phyloP scores from a whole-genome alignment of 306 rosid genomes.

The Malus sieversii region DNA sequence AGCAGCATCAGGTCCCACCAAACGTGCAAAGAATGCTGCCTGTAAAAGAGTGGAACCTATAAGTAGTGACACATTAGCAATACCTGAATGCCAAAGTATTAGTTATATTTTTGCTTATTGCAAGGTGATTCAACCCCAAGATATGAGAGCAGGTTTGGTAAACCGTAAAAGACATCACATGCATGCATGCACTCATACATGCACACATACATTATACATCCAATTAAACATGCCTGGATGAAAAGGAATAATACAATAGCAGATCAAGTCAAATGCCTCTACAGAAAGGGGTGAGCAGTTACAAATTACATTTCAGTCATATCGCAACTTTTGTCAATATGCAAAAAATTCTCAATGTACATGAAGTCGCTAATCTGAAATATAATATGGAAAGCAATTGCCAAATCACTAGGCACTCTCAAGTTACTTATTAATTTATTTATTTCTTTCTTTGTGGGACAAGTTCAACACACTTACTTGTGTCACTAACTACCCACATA shows the following conservation, averaged over 20 bases:
- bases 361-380: neutral
- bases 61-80: neutral
- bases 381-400: neutral
- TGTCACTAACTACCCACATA: neutral
- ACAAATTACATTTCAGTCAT: neutral
- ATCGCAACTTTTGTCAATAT: neutral
- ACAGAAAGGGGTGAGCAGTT: neutral
- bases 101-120: neutral
- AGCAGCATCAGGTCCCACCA: constrained; percentile 74
- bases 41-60: constrained; percentile 26
- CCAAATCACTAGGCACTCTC: neutral
- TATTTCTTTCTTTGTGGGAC: neutral
- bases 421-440: neutral
- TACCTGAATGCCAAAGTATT: neutral
- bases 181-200: neutral
- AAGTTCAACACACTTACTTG: neutral
- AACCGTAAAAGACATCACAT: neutral
- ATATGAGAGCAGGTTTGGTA: neutral
- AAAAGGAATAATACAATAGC: neutral
- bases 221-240: neutral
- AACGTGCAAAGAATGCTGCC: constrained; percentile 69
- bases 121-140: neutral
- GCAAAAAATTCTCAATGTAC: neutral
- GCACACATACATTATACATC: neutral
- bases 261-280: neutral